phyloP scores from a whole-genome alignment of 169 alveolate genomes.

The Plasmodium reichenowi region DNA sequence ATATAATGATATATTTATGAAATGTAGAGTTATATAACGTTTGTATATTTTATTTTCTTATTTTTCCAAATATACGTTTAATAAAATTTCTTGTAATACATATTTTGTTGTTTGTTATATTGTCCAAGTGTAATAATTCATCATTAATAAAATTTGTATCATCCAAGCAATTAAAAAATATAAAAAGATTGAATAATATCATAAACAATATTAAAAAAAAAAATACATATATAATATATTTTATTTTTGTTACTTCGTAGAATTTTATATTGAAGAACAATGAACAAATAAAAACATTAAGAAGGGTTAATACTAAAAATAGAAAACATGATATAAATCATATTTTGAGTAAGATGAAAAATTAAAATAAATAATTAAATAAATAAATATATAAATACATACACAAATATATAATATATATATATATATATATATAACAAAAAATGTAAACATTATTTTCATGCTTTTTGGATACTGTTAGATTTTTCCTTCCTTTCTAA shows the following conservation, averaged over 20 bases:
- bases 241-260: slow-evolving; percentile 13
- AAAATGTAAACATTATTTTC: neutral
- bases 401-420: slow-evolving; percentile 3
- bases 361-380: neutral
- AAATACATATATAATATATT: neutral
- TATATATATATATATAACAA: neutral
- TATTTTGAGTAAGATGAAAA: slow-evolving; percentile 27
- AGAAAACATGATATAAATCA: slow-evolving; percentile 23
- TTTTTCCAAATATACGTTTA: no score
- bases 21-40: no score
- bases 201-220: no score
- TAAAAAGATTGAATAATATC: no score
- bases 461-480: slow-evolving; percentile 1
- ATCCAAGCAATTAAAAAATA: no score
- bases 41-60: no score
- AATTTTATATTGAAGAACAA: slow-evolving; percentile 21
- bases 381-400: neutral
- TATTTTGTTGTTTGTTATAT: no score
- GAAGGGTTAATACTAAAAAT: slow-evolving; percentile 18
- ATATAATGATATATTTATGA: no score
- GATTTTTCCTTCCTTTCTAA: slow-evolving; percentile 39
- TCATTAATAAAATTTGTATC: no score
- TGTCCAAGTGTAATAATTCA: no score
- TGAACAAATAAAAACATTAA: slow-evolving; percentile 23
- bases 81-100: no score